A percentile compares a stretch with the other conserved stretches of the same genome.
Conservation (phyloP, 352 stramenopile species). For the Blastocystis sp. region DNA sequence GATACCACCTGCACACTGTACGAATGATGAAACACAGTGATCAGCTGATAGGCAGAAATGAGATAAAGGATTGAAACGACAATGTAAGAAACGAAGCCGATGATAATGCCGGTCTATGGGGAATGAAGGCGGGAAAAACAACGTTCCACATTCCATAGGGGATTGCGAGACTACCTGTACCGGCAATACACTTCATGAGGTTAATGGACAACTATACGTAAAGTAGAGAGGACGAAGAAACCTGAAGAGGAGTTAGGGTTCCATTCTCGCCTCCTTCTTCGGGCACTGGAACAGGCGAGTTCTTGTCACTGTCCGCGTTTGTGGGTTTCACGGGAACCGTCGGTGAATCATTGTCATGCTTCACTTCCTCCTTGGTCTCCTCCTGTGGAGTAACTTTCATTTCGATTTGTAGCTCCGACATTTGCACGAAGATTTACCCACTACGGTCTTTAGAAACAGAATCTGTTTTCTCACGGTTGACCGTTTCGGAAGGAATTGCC, state of each 20-base stretch:
- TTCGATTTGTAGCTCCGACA: not conserved
- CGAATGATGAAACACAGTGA: not conserved
- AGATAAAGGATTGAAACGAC: constrained; percentile 14
- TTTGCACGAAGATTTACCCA: not conserved
- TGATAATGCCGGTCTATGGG: constrained; percentile 20
- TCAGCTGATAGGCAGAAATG: constrained; percentile 18
- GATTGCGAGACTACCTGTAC: constrained; percentile 26
- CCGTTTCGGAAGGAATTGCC: too few relatives aligned
- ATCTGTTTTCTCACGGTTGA: not conserved
- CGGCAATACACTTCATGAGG: constrained; percentile 48
- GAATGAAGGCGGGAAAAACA: not conserved
- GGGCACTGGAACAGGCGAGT: not conserved
- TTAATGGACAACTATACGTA: constrained; percentile 32
- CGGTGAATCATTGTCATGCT: not conserved
- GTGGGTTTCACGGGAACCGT: not conserved
- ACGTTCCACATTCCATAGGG: constrained; percentile 47
- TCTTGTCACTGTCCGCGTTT: not conserved
- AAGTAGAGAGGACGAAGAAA: not conserved
- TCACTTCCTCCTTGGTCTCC: not conserved
- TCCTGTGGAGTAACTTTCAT: not conserved
- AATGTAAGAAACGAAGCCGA: constrained; percentile 8
- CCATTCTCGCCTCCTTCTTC: not conserved
- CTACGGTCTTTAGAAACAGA: not conserved
- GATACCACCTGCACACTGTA: not conserved
- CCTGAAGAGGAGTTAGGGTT: not conserved